A percentile compares a stretch with the other conserved stretches of the same genome.
Conservation (phyloP, 2,329 filamentous ascomycete species). For the Grosmannia serpens region DNA sequence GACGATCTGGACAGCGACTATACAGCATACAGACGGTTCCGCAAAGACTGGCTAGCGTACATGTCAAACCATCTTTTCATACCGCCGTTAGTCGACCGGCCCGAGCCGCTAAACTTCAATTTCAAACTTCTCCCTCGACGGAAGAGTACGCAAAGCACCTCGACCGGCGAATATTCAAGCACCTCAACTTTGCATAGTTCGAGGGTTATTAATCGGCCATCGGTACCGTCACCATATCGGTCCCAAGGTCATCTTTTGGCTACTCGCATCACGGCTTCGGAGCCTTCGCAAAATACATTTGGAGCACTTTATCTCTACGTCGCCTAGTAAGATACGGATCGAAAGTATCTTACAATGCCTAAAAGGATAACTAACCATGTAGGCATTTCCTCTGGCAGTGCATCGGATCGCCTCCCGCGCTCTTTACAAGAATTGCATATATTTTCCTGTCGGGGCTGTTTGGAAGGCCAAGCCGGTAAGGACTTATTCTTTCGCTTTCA, state of each 20-base stretch:
- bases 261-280: background rate
- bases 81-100: background rate
- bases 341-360: too few relatives aligned
- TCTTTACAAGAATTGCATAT: background rate
- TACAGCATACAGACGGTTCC: background rate
- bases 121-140: too few relatives aligned
- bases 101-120: too few relatives aligned
- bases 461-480: too few relatives aligned
- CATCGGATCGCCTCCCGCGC: background rate
- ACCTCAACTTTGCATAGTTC: background rate
- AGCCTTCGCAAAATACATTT: background rate
- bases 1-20: background rate
- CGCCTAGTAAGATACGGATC: background rate
- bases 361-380: background rate
- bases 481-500: too few relatives aligned
- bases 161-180: too few relatives aligned
- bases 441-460: too few relatives aligned
- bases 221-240: background rate
- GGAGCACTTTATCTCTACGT: background rate
- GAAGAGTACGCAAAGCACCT: background rate
- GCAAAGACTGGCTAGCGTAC: background rate
- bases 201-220: background rate
- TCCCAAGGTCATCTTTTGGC: background rate
- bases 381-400: background rate
- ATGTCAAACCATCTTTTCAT: background rate